Evolutionary conservation across 257 asterid genomes (phyloP), one percentile per base, ranked within the genome.

Genomic region (Solanum bulbocastanum): DNA sequence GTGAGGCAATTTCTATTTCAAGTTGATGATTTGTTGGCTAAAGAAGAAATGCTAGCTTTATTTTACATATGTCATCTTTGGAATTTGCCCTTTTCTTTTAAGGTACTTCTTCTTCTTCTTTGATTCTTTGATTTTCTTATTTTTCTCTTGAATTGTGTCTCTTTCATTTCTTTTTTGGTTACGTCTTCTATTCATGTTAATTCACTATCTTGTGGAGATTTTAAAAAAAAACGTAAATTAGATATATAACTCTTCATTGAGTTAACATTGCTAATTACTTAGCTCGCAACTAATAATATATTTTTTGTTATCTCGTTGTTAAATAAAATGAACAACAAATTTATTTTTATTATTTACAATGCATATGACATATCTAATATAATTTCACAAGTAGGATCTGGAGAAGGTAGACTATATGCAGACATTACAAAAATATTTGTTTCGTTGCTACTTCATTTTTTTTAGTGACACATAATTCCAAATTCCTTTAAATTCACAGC

Each of bases 201-300:
- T 37, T 94, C 95, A 82, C 89, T 90, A 79, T 92, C 93, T 16
- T 65, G 20, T 10, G 83, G 52, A 36, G 30, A 36, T 18, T 46
- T 40, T 44, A 12, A 52, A 52, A 16, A 37, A n/a, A 69, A 37
- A 37, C 16, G 36, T 23, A 22, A 33, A 68, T 33, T 33, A 72
- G 25, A 14, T 72, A 33, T 33, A 4, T 2, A 72, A 72, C 4
- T 15, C 4, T 4, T 18, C 15, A 10, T 6, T 72, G 5, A 16
- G 39, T 0, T 72, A 1, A 6, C 0, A 52, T 72, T 22, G 42
- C 11, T 84, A 62, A 7, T 60, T 60, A 23, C 16, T 6, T 6
- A 84, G 87, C 78, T 69, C 18, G 1, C 40, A 66, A 3, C 52
- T 33, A 13, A 13, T 4, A 62, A 10, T 22, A 32, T 71, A 4